Percentiles rank a stretch among this genome's conserved stretches.
Evolutionary conservation across 176 grass and related monocot species (phyloP).

Genomic region (Hordeum marinum): DNA sequence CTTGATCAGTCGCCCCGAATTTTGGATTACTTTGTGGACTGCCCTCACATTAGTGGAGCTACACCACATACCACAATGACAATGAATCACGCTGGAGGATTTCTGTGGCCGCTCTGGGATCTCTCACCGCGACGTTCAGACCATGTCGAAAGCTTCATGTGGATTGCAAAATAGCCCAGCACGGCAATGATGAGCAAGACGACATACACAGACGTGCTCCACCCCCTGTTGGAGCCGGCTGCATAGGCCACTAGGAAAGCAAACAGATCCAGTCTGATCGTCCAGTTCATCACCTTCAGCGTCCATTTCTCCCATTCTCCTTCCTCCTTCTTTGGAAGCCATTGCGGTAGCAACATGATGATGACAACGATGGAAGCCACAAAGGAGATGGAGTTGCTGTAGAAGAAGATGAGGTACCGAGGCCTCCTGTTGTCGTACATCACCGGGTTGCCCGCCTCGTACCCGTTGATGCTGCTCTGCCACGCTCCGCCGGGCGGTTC

Average conservation of each 20-base stretch:
- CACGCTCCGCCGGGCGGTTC: not conserved
- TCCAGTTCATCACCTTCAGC: not conserved
- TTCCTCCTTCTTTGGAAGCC: not conserved
- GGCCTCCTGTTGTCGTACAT: not conserved
- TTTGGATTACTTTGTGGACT: not conserved
- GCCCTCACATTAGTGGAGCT: not conserved
- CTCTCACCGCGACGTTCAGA: too few species aligned
- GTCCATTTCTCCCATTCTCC: not conserved
- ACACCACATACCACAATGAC: too few species aligned
- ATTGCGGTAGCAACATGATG: not conserved
- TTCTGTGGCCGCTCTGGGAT: too few species aligned
- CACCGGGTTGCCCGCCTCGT: not conserved
- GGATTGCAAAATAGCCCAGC: not conserved
- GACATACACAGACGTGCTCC: not conserved
- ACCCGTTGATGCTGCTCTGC: not conserved
- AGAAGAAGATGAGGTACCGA: not conserved
- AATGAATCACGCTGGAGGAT: too few species aligned
- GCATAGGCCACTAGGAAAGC: slow-evolving; percentile 3
- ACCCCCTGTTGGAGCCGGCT: not conserved
- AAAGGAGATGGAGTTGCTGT: not conserved
- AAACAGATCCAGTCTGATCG: not conserved
- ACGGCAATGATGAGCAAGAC: not conserved
- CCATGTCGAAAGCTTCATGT: not conserved
- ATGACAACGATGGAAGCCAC: slow-evolving; percentile 6
- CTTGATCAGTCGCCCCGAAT: too few species aligned